Base-by-base conservation (phyloP, 495 filamentous ascomycete genomes). In the Lasiosphaeriaceae sp. region DNA sequence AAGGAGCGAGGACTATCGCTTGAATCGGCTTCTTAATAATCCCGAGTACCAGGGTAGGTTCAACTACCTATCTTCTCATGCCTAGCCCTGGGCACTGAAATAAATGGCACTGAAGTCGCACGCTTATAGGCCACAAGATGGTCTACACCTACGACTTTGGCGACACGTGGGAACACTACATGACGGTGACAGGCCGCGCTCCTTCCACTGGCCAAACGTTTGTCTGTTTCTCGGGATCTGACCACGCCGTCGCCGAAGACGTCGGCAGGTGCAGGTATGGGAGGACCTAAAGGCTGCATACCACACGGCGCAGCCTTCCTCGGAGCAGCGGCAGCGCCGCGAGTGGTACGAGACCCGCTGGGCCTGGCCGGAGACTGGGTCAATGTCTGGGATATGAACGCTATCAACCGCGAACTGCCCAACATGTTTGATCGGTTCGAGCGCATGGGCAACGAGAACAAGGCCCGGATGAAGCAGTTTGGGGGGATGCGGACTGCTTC, bases 91-190 rank as follows among this genome's bases (percentile, higher is more conserved):
- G n/a, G n/a, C n/a, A 8, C 21, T 7, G 31, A 35, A 35, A 35
- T 35, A n/a, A n/a, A n/a, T n/a, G n/a, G n/a, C n/a, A n/a, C n/a
- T n/a, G n/a, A n/a, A n/a, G n/a, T n/a, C n/a, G n/a, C n/a, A n/a
- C n/a, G n/a, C n/a, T n/a, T n/a, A n/a, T 14, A 60, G 55, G 29
- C 39, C 19, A 52, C 21, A 21, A 49, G 39, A 49, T 63, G 16
- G 50, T 60, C 26, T 70, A 68, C 50, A 57, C 58, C 17, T 65
- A 72, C 57, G 65, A 71, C 62, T 68, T 70, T 55, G 66, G 70
- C 26, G 67, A 68, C 54, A 57, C 57, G 51, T 70, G 68, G 66
- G 58, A 65, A 43, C 66, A 71, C 45, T 24, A 17, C 35, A 52
- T 67, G 1, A 65, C 50, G 3, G 39, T 66, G 37, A 50, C 54